phyloP scores from a whole-genome alignment of 192 early-diverging fungal species.

The Podila epicladia region DNA sequence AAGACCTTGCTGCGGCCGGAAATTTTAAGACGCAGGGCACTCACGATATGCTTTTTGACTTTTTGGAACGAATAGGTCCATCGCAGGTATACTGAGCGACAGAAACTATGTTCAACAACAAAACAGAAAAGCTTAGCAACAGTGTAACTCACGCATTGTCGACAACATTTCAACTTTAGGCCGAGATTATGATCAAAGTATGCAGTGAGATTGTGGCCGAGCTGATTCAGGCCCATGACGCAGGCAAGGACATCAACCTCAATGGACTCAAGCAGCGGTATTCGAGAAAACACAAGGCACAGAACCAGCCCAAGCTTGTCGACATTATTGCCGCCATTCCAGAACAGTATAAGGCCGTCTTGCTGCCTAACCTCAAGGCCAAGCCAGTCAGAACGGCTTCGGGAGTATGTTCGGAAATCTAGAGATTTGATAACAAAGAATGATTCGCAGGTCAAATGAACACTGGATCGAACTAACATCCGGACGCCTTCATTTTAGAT shows the following conservation, averaged over 20 bases:
- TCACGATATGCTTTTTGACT: background rate
- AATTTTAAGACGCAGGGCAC: background rate
- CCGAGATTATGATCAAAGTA: conserved; percentile 85
- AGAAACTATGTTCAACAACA: conserved; percentile 2
- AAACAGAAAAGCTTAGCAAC: background rate
- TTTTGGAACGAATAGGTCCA: conserved; percentile 16
- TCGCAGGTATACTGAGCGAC: conserved; percentile 23
- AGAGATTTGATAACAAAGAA: background rate
- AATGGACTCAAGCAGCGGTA: conserved; percentile 85
- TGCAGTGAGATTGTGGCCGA: conserved; percentile 93
- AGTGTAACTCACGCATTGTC: background rate
- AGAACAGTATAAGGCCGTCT: conserved; percentile 84
- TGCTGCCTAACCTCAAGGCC: conserved; percentile 90
- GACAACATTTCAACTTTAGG: conserved; percentile 26
- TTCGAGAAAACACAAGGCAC: conserved; percentile 77
- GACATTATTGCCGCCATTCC: conserved; percentile 99
- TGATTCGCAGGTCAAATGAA: no score
- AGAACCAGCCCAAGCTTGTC: conserved; percentile 91
- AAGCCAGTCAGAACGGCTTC: conserved; percentile 97
- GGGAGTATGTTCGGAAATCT: conserved; percentile 64
- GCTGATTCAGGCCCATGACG: conserved; percentile 75
- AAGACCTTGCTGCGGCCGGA: background rate
- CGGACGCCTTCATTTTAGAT: conserved; percentile 61
- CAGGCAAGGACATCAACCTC: conserved; percentile 84
- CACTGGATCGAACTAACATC: background rate